Evolutionary conservation across 2,329 filamentous ascomycete species (phyloP).

Genomic region (Epicoccum nigrum): DNA sequence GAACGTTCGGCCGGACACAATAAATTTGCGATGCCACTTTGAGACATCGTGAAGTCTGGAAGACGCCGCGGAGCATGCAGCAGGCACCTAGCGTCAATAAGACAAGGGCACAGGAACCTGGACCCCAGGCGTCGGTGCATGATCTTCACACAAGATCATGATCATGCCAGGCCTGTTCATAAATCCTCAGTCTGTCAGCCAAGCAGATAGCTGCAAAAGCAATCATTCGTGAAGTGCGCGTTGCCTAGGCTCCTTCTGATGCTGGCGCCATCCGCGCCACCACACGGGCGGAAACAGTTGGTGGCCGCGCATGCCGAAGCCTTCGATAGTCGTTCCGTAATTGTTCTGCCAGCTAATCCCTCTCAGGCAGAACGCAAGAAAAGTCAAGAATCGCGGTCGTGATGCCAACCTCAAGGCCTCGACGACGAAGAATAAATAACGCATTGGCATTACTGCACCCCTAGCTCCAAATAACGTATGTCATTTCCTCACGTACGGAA

Average conservation of each 20-base stretch:
- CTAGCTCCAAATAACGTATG: not conserved
- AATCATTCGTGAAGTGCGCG: conserved; percentile 7
- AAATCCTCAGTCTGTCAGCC: conserved; percentile 1
- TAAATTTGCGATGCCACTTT: not conserved
- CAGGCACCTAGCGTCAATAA: not conserved
- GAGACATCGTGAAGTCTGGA: not conserved
- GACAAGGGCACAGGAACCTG: not conserved
- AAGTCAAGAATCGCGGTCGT: conserved; percentile 8
- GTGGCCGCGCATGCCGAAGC: conserved; percentile 12
- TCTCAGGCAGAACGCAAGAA: conserved; percentile 11
- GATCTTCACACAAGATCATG: conserved; percentile 4
- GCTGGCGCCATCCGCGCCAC: conserved; percentile 14
- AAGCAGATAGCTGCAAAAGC: conserved; percentile 15
- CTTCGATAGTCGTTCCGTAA: conserved; percentile 18
- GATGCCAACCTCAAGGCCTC: conserved; percentile 6
- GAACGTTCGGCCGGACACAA: not conserved
- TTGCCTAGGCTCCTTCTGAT: conserved; percentile 1
- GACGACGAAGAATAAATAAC: conserved; percentile 2
- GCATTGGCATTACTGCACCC: conserved; percentile 3
- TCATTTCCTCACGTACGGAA: conserved; percentile 10
- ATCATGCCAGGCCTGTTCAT: conserved; percentile 5
- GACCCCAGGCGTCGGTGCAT: not conserved
- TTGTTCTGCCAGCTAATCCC: conserved; percentile 7
- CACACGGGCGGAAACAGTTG: conserved; percentile 14
- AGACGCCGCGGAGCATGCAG: conserved; percentile 1